Evolutionary conservation across 1,139 yeast species (phyloP), one percentile per base, ranked within the genome.

Genomic region (Geotrichum europaeum): DNA sequence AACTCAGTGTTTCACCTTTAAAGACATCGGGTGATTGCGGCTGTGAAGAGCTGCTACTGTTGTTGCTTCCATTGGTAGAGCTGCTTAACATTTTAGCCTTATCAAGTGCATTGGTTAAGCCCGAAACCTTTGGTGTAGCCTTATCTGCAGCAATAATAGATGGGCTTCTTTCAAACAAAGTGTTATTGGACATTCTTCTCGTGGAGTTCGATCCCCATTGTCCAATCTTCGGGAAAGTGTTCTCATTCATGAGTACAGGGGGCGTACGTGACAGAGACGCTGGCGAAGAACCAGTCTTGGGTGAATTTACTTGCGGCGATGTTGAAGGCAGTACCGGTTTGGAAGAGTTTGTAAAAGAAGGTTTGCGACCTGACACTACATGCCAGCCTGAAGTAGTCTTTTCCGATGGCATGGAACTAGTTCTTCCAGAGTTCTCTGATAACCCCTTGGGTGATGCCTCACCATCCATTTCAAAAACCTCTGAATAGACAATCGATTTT

Each of bases 401-500:
- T 15, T 25, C 53, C 4, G 36, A 18, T 15, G 36, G 15, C 30
- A 28, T 50, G 13, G 53, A 50, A n/a, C 36, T 50, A 15, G 36
- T 28, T n/a, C 40, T 24, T 28, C 18, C 20, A 20, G 40, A 12
- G 30, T 20, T 25, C 18, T 22, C 20, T 28, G 51, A 43, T n/a
- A 43, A 18, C 10, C n/a, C 22, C n/a, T 51, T 43, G 10, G 30
- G 32, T n/a, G 43, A 20, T 13, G 32, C 1, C 32, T 55, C 20
- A 7, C 45, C 51, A 9, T 62, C 64, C 15, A 57, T n/a, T 30
- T 55, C 60, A 49, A 62, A 62, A 2, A 62, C 59, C 30, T 50
- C 61, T 9, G 55, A 18, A 34, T 58, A 55, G 20, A 47, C 22
- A 7, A 7, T 12, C 15, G 36, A 13, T 20, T 28, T 51, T 15